Conservation (phyloP, 176 grass and related monocot genomes). For the Oryza coarctata region DNA sequence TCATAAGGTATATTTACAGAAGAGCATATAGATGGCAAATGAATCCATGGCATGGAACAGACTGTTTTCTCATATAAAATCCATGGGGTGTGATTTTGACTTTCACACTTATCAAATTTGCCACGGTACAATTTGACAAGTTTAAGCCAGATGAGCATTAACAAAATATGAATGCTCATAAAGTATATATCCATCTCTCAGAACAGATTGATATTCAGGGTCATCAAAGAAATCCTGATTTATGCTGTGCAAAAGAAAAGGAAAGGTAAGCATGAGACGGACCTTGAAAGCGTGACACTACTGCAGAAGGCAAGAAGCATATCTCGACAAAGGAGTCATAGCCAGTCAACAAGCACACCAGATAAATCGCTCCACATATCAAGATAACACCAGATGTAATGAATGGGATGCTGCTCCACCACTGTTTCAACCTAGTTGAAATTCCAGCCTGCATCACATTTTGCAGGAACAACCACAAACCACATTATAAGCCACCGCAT, state of each 20-base stretch:
- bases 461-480: background rate
- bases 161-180: background rate
- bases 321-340: slow-evolving; percentile 85
- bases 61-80: background rate
- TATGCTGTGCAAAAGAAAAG: background rate
- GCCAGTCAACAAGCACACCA: slow-evolving; percentile 80
- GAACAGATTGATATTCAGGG: background rate
- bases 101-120: background rate
- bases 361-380: slow-evolving; percentile 70
- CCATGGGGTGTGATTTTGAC: background rate
- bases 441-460: slow-evolving; percentile 60
- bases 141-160: background rate
- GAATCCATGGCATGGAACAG: background rate
- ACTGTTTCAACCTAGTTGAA: slow-evolving; percentile 78
- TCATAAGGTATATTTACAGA: slow-evolving; percentile 9
- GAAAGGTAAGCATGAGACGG: background rate
- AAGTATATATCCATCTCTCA: background rate
- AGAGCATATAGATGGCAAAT: background rate
- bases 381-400: slow-evolving; percentile 77
- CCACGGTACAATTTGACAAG: background rate
- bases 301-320: slow-evolving; percentile 87
- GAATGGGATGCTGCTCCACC: slow-evolving; percentile 85
- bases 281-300: slow-evolving; percentile 90
- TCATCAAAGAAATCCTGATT: background rate
- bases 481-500: background rate